Evolutionary conservation across 2,329 filamentous ascomycete species (phyloP), one percentile per base, ranked within the genome.

Genomic region (Karstenula rhodostoma): DNA sequence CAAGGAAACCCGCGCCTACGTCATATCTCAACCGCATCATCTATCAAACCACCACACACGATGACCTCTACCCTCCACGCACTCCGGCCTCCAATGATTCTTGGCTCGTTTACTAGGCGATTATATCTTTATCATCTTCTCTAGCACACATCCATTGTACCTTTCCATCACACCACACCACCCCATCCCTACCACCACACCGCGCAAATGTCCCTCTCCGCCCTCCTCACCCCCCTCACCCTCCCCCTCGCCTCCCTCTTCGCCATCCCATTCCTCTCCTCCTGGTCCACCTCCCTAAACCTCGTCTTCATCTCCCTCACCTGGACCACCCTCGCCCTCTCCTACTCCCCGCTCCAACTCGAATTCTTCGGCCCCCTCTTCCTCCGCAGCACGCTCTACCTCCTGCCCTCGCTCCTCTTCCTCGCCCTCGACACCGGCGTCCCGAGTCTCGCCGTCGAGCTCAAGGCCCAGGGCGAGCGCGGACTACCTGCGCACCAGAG

Each of bases 251-350:
- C 81, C n/a, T 81, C 91, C 25, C 81, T 94, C 51, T 81, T 94
- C 59, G 91, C 90, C 1, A 83, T 94, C 40, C 91, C 91, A 1
- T 85, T 92, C 64, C 79, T 92, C 43, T 90, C 89, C 29, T 90
- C 90, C 7, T 93, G 90, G 81, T 89, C 83, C 44, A 94, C 93
- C 1, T 93, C 89, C 1, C 82, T 96, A 64, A 97, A 95, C 76
- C 80, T 96, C 25, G 81, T 96, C 63, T 94, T 96, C 82, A 95
- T 97, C 78, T 94, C 93, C 77, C 86, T 96, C 81, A 94, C 92
- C 68, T 97, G 93, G 93, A 88, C 88, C 6, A 94, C 92, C 0
- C 84, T 97, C 33, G 87, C 96, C 42, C 82, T 94, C 3, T 90
- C 90, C 7, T 90, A 96, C 70, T 84, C 89, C 0, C 88, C 91